phyloP scores from a whole-genome alignment of 495 filamentous ascomycete species.

The Lasiosphaeriaceae sp. region DNA sequence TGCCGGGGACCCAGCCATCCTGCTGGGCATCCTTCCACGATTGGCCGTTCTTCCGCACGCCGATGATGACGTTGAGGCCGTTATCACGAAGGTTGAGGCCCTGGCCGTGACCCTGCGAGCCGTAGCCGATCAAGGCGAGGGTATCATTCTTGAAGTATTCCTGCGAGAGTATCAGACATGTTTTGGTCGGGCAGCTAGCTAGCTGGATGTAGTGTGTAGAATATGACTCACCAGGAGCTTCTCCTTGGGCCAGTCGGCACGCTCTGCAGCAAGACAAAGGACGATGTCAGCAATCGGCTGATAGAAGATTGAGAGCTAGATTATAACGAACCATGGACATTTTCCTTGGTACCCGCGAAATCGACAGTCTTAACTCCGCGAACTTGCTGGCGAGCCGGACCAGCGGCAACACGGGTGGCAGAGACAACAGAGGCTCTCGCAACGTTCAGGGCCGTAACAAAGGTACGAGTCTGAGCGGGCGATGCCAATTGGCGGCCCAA shows the following conservation, averaged over 20 bases:
- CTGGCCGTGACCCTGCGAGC: slow-evolving; percentile 96
- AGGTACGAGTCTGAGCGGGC: slow-evolving; percentile 64
- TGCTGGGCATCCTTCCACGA: slow-evolving; percentile 97
- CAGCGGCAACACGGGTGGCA: slow-evolving; percentile 48
- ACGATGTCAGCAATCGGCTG: not conserved
- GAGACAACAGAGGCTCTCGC: slow-evolving; percentile 49
- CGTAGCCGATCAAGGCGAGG: slow-evolving; percentile 97
- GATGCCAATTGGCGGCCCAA: slow-evolving; percentile 69
- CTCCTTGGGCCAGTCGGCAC: slow-evolving; percentile 95
- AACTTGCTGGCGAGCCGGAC: slow-evolving; percentile 56
- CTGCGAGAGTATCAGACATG: slow-evolving; percentile 37
- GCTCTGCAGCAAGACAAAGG: slow-evolving; percentile 54
- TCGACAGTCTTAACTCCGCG: slow-evolving; percentile 85
- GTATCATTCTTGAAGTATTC: slow-evolving; percentile 99
- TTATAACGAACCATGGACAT: slow-evolving; percentile 86
- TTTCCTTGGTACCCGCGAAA: slow-evolving; percentile 90
- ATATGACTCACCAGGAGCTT: slow-evolving; percentile 76
- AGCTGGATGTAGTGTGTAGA: not conserved
- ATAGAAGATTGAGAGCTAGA: too few relatives aligned
- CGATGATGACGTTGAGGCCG: slow-evolving; percentile 96
- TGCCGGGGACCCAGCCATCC: slow-evolving; percentile 97
- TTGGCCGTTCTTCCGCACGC: slow-evolving; percentile 94
- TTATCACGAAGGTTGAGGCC: slow-evolving; percentile 99
- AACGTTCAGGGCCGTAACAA: slow-evolving; percentile 63
- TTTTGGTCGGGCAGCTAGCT: not conserved